Conservation (phyloP, 2,329 filamentous ascomycete genomes). For the Dothistroma pini region DNA sequence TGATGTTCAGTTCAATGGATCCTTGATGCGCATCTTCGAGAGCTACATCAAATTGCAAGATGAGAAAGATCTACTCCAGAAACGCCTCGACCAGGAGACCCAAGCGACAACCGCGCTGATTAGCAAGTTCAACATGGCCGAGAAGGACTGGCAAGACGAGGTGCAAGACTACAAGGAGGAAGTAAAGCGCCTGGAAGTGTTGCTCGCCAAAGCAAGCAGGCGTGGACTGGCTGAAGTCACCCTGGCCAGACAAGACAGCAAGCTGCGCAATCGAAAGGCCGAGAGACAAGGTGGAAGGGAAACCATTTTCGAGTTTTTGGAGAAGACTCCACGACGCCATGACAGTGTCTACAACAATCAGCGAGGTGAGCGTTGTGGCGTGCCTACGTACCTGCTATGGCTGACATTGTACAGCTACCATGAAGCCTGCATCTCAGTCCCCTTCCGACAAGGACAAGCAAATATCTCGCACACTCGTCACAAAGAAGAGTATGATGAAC, state of each 20-base stretch:
- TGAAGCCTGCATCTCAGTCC: slow-evolving; percentile 28
- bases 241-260: slow-evolving; percentile 40
- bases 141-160: slow-evolving; percentile 34
- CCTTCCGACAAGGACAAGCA: slow-evolving; percentile 40
- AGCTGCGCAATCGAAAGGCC: slow-evolving; percentile 30
- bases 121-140: slow-evolving; percentile 28
- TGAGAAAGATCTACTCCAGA: slow-evolving; percentile 34
- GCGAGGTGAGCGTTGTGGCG: slow-evolving; percentile 29
- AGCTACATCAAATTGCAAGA: slow-evolving; percentile 37
- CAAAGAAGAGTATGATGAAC: slow-evolving; percentile 33
- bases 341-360: slow-evolving; percentile 30
- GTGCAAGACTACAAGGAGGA: slow-evolving; percentile 40
- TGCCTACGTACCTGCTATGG: not conserved
- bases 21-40: slow-evolving; percentile 43
- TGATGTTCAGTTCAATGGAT: slow-evolving; percentile 35
- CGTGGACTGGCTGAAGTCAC: slow-evolving; percentile 42
- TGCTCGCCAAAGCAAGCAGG: slow-evolving; percentile 40
- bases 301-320: slow-evolving; percentile 35
- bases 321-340: slow-evolving; percentile 25
- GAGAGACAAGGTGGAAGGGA: slow-evolving; percentile 24
- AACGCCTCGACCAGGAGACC: slow-evolving; percentile 29
- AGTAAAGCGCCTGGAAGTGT: slow-evolving; percentile 43
- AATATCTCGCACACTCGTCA: slow-evolving; percentile 40
- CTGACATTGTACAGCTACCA: slow-evolving; percentile 28
- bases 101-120: slow-evolving; percentile 21